Evolutionary conservation across 2,329 filamentous ascomycete genomes (phyloP).

Genomic region (Colletotrichum sublineola): DNA sequence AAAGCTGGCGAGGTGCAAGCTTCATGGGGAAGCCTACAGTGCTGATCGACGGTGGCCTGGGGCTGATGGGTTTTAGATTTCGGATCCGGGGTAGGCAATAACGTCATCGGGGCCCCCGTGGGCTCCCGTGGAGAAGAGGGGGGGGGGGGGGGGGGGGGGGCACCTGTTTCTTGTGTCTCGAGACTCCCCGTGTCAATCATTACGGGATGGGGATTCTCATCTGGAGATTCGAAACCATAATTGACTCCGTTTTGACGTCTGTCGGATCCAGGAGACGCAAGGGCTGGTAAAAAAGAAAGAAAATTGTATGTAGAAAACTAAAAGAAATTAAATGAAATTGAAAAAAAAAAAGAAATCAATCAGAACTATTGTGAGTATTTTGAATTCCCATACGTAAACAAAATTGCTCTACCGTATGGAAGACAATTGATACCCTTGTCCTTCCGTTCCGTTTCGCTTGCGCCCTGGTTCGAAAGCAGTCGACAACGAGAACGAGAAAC

Average conservation of each 20-base stretch:
- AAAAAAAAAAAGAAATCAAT: neutral
- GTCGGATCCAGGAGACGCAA: conserved; percentile 7
- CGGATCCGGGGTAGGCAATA: conserved; percentile 39
- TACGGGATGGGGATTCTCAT: conserved; percentile 27
- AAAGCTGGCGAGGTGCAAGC: neutral
- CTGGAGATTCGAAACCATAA: conserved; percentile 18
- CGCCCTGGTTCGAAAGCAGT: neutral
- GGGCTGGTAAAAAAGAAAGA: neutral
- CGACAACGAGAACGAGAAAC: conserved; percentile 1
- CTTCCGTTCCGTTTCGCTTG: conserved; percentile 10
- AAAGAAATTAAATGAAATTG: conserved; percentile 1
- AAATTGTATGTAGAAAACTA: neutral
- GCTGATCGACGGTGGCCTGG: conserved; percentile 29
- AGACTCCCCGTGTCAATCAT: conserved; percentile 9
- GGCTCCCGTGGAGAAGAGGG: neutral
- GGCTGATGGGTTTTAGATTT: conserved; percentile 24
- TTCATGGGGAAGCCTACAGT: neutral
- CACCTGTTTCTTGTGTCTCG: conserved; percentile 13
- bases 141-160: neutral
- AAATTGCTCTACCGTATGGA: neutral
- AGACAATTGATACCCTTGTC: neutral
- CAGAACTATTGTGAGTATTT: neutral
- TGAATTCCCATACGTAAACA: neutral
- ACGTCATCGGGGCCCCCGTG: conserved; percentile 22
- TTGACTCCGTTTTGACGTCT: conserved; percentile 38